These are phyloP conservation scores for Tolypocladium pustulatum DNA, from an alignment of 2,329 filamentous ascomycete species.

Conservation along the genomic window DNA sequence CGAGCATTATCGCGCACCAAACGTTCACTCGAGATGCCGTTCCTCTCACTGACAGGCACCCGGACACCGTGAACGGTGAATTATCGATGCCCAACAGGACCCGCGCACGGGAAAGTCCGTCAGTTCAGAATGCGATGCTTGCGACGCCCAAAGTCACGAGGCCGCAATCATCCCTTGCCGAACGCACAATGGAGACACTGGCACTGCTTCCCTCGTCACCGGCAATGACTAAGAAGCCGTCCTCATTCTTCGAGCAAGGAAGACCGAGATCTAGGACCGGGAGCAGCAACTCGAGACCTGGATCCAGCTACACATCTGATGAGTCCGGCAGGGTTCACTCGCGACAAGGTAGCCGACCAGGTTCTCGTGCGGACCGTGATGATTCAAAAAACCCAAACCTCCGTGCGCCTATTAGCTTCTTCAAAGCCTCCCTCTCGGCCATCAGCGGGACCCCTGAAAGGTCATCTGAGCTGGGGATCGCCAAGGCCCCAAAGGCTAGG, in stretches of 20 bases:
- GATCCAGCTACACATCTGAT: conserved; percentile 53
- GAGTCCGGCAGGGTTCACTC: conserved; percentile 41
- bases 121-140: neutral
- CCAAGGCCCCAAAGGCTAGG: conserved; percentile 14
- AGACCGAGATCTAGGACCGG: conserved; percentile 40
- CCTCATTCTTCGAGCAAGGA: conserved; percentile 63
- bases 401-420: conserved; percentile 31
- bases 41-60: neutral
- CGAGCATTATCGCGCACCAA: conserved; percentile 1
- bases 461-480: conserved; percentile 7
- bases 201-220: conserved; percentile 71
- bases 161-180: conserved; percentile 54
- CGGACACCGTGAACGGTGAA: neutral
- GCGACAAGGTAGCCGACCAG: conserved; percentile 41
- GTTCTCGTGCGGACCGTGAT: conserved; percentile 40
- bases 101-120: neutral
- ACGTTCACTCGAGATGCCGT: neutral
- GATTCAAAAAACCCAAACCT: conserved; percentile 26
- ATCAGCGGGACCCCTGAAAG: conserved; percentile 34
- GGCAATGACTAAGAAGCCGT: conserved; percentile 51
- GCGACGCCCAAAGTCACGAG: conserved; percentile 11
- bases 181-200: conserved; percentile 79
- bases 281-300: conserved; percentile 35
- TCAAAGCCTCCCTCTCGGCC: conserved; percentile 30
- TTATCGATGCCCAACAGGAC: conserved; percentile 6